Base-by-base conservation (phyloP, 1,139 yeast species). In the Pichia sp. region DNA sequence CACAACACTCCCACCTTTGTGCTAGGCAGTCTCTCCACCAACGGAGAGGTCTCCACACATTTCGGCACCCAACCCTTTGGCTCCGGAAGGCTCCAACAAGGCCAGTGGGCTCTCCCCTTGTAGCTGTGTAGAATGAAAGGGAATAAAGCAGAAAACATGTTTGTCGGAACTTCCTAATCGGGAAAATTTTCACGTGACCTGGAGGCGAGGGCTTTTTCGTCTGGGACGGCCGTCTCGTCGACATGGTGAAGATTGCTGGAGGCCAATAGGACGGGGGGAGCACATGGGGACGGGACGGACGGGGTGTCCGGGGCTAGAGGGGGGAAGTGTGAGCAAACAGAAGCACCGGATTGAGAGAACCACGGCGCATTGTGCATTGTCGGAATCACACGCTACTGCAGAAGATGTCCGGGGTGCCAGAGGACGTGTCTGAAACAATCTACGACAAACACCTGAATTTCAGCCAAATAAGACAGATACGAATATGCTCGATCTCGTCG, bases 401-500 rank as follows among this genome's bases (percentile, higher is more conserved):
- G 18, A 34, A 18, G 37, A 34, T 34, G 37, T 34, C 37, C 19
- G 9, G 8, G 37, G 37, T 34, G 37, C 19, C 21, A 43, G 31
- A 43, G 18, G 46, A 43, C 31, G 19, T 26, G 23, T 8, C 31
- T 4, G 23, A 43, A 40, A 40, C 42, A 7, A 40, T 23, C 25
- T 40, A 40, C 28, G 25, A 3, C 16, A 19, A 40, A 19, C 25
- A 18, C 16, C 31, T 50, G n/a, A 9, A 23, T 3, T n/a, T 13
- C 3, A 10, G n/a, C 4, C 50, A 51, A 5, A 22, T 49, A 2
- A 8, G 8, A 2, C 22, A 10, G 6, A 25, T 50, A 1, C 67
- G 85, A 52, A 72, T 76, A 16, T 61, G 81, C 19, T 83, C 89
- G 1, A 75, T 85, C 5, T 67, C 81, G 0, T 72, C 89, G 0